A percentile compares a stretch with the other conserved stretches of the same genome.
These are phyloP conservation scores for Logfia minima DNA, from an alignment of 129 eudicot species.

Conservation along the genomic window DNA sequence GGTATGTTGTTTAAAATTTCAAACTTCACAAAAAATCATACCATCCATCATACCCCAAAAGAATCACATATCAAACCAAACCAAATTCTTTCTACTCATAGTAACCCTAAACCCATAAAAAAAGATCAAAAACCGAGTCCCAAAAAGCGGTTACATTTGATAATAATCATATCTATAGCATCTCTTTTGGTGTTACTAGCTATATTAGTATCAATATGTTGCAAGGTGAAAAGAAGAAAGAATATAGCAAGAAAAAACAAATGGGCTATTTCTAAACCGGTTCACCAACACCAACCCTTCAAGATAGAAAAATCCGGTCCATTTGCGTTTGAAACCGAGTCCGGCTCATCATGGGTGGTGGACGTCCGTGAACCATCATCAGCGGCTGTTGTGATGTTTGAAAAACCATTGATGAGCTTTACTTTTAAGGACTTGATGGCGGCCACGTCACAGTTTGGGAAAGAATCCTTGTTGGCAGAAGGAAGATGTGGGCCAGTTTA, in stretches of 20 bases:
- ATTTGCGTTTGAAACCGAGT: slow-evolving; percentile 84
- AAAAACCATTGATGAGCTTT: slow-evolving; percentile 89
- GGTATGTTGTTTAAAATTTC: slow-evolving; percentile 45
- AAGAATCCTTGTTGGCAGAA: slow-evolving; percentile 76
- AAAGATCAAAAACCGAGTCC: slow-evolving; percentile 34
- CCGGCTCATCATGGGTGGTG: slow-evolving; percentile 92
- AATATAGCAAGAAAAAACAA: slow-evolving; percentile 44
- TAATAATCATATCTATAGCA: slow-evolving; percentile 40
- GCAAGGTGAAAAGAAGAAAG: slow-evolving; percentile 46
- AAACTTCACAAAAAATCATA: slow-evolving; percentile 21
- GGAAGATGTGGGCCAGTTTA: slow-evolving; percentile 98
- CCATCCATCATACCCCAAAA: slow-evolving; percentile 14
- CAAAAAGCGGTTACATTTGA: slow-evolving; percentile 8
- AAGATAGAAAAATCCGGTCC: slow-evolving; percentile 88
- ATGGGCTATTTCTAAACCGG: slow-evolving; percentile 89
- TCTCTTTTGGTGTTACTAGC: slow-evolving; percentile 38
- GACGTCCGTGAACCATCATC: slow-evolving; percentile 78
- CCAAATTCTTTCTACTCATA: slow-evolving; percentile 14
- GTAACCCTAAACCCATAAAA: slow-evolving; percentile 31
- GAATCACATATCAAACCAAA: slow-evolving; percentile 21
- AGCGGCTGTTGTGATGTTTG: slow-evolving; percentile 86
- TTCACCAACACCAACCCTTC: slow-evolving; percentile 63
- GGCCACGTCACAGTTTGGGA: slow-evolving; percentile 95
- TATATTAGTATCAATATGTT: slow-evolving; percentile 26
- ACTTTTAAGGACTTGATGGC: slow-evolving; percentile 84